Evolutionary conservation across 2,329 filamentous ascomycete species (phyloP), one percentile per base, ranked within the genome.

Genomic region (Fusarium sp.): DNA sequence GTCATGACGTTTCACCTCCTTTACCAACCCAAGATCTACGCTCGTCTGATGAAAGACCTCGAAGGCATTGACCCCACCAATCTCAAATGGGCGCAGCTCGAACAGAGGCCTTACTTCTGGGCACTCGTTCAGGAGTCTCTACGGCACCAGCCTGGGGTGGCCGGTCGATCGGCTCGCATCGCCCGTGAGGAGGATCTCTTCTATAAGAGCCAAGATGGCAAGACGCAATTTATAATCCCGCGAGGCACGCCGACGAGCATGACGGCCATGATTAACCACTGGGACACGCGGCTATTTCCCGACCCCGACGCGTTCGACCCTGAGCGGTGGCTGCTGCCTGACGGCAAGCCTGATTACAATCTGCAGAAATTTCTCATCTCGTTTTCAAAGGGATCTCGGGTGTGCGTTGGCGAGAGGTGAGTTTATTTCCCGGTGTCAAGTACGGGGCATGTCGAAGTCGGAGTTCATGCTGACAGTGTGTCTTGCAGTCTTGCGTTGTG

Each of bases 321-420:
- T 1, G 79, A 82, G 54, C 77, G 82, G 9, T 84, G 80, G 78
- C 55, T 82, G 16, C 77, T 79, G 36, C 69, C 73, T 36, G 56
- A 77, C 9, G 68, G 69, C 54, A 61, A 73, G 55, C 60, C 39
- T 36, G 57, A 64, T 3, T 48, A 41, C 27, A 15, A 27, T 30
- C 70, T 81, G 6, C 77, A 81, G 36, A 77, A 74, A 46, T 77
- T 77, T 40, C 70, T 84, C 43, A 65, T 83, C 6, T 53, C 80
- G 1, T 84, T 84, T 54, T 79, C 77, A 4, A 82, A 78, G 63
- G 82, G 81, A 8, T 73, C 75, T 12, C 70, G 82, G 30, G 68
- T 70, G 31, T 84, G 82, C 59, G 55, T 84, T 1, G 82, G 82
- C 15, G 65, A 62, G 48, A 52, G 65, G 65, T 68, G 30, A 60